Conservation (phyloP, 1,284 basidiomycete genomes). For the Megacollybia platyphylla region DNA sequence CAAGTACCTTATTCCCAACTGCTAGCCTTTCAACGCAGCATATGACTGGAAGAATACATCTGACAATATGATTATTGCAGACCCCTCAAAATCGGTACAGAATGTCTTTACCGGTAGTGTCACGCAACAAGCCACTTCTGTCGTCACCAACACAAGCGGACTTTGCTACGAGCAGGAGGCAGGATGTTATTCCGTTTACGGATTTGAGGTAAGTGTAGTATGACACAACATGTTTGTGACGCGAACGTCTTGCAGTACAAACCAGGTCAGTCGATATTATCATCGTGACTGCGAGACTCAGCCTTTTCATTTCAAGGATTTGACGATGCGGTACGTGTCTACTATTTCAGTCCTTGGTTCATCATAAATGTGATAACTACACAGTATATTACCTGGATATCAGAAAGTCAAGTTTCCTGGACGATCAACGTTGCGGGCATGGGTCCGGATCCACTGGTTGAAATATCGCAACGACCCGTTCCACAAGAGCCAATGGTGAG, state of each 20-base stretch:
- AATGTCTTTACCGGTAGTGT: slow-evolving; percentile 43
- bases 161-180: slow-evolving; percentile 27
- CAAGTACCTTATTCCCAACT: not conserved
- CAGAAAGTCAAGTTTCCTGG: slow-evolving; percentile 40
- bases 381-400: slow-evolving; percentile 49
- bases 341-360: not conserved
- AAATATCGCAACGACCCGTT: slow-evolving; percentile 47
- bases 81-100: slow-evolving; percentile 25
- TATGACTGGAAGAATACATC: slow-evolving; percentile 32
- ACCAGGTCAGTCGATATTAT: slow-evolving; percentile 7
- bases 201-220: slow-evolving; percentile 32
- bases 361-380: not conserved
- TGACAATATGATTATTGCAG: slow-evolving; percentile 25
- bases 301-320: slow-evolving; percentile 10
- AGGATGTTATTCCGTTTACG: slow-evolving; percentile 41
- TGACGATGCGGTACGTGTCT: slow-evolving; percentile 17
- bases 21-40: slow-evolving; percentile 31
- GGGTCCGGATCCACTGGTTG: slow-evolving; percentile 32
- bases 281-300: not conserved
- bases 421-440: slow-evolving; percentile 43
- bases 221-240: not conserved
- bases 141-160: slow-evolving; percentile 21
- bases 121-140: slow-evolving; percentile 36
- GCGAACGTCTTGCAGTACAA: slow-evolving; percentile 8
- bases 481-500: slow-evolving; percentile 52